Percentiles rank a stretch among this genome's conserved stretches.
phyloP scores from a whole-genome alignment of 2,329 filamentous ascomycete species.

The Xylariaceae sp. region DNA sequence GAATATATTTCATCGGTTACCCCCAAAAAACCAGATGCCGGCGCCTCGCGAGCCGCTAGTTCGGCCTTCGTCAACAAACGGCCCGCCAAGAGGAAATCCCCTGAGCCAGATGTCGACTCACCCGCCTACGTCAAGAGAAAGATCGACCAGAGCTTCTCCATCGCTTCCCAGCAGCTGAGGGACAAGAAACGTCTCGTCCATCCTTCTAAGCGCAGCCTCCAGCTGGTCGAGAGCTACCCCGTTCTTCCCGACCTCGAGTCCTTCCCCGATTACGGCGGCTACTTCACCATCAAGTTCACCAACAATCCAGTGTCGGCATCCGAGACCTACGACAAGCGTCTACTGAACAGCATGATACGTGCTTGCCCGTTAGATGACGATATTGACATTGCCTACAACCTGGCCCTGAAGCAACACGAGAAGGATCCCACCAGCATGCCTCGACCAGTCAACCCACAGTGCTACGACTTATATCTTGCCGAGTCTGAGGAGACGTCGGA shows the following conservation, averaged over 20 bases:
- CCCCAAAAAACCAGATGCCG: slow-evolving; percentile 48
- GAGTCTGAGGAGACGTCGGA: slow-evolving; percentile 46
- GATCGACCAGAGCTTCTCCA: slow-evolving; percentile 62
- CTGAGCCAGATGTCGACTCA: slow-evolving; percentile 58
- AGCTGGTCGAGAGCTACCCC: slow-evolving; percentile 58
- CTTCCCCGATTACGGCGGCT: slow-evolving; percentile 68
- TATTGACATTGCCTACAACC: slow-evolving; percentile 51
- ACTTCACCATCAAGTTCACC: slow-evolving; percentile 67
- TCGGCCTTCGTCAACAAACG: slow-evolving; percentile 42
- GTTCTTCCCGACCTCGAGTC: slow-evolving; percentile 64
- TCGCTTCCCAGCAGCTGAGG: slow-evolving; percentile 52
- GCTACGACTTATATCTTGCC: slow-evolving; percentile 66
- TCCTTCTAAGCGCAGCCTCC: slow-evolving; percentile 57
- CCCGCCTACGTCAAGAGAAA: slow-evolving; percentile 66
- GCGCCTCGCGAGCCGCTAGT: slow-evolving; percentile 52
- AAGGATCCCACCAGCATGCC: slow-evolving; percentile 55
- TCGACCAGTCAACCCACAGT: slow-evolving; percentile 56
- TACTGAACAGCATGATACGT: slow-evolving; percentile 60
- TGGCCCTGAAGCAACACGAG: slow-evolving; percentile 52
- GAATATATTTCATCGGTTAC: slow-evolving; percentile 80
- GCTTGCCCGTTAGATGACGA: slow-evolving; percentile 56
- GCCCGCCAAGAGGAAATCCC: slow-evolving; percentile 50
- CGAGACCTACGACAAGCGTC: slow-evolving; percentile 56
- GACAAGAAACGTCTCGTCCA: slow-evolving; percentile 55
- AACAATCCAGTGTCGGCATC: slow-evolving; percentile 59